Conservation (phyloP, 2,329 filamentous ascomycete genomes). For the Didymella arachidicola region DNA sequence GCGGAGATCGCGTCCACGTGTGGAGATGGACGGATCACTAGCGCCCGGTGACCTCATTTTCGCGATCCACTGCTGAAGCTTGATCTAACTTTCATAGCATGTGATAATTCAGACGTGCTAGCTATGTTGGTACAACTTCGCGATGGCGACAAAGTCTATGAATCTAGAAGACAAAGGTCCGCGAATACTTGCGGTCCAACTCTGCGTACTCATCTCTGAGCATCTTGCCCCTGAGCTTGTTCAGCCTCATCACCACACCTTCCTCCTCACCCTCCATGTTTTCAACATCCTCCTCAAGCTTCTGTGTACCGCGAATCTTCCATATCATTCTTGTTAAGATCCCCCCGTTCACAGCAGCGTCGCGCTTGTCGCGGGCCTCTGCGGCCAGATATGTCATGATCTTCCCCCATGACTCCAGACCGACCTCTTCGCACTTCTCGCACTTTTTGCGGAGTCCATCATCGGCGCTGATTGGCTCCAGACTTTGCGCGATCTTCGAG, state of each 20-base stretch:
- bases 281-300: constrained; percentile 41
- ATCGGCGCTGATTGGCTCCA: constrained; percentile 55
- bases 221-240: constrained; percentile 46
- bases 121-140: constrained; percentile 2
- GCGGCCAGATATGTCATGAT: constrained; percentile 76
- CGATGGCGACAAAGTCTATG: neutral
- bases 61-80: constrained; percentile 17
- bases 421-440: constrained; percentile 77
- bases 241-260: constrained; percentile 44
- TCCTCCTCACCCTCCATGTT: constrained; percentile 47
- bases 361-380: constrained; percentile 51
- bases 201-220: constrained; percentile 47
- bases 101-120: neutral
- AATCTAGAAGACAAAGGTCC: constrained; percentile 46
- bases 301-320: constrained; percentile 38
- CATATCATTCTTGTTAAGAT: constrained; percentile 32
- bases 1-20: constrained; percentile 20
- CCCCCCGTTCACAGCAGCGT: constrained; percentile 31
- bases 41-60: constrained; percentile 16
- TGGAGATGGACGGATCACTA: constrained; percentile 17
- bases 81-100: constrained; percentile 1
- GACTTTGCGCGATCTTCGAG: constrained; percentile 69
- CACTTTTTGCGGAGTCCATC: constrained; percentile 67
- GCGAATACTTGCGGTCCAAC: constrained; percentile 46
- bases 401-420: constrained; percentile 79